Base-by-base conservation (phyloP, 208 protist species). In the Trypanosoma cruzi region DNA sequence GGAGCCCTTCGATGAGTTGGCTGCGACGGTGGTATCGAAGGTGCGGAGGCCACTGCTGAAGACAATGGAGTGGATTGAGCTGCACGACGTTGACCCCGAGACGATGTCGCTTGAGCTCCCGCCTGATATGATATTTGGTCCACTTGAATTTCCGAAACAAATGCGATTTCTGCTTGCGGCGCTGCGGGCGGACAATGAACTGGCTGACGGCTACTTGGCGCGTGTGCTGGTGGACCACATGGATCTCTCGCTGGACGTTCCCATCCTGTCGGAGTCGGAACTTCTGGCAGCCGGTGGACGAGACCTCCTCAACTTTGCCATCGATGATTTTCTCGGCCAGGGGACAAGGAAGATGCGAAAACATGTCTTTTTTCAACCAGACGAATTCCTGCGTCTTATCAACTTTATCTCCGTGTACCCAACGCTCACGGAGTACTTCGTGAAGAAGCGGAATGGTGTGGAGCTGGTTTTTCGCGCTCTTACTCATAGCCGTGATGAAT, bases 11-110 rank as follows among this genome's bases (percentile, higher is more conserved):
- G 92, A 96, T 18, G 92, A 96, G 58, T 85, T 86, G 24, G 86
- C 86, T 2, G 82, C 77, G 22, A 80, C 89, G 26, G 82, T 93
- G 16, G 81, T 89, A 13, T 92, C 85, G 5, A 87, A 81, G 49
- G 88, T 96, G 49, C 86, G 92, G 49, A 82, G 82, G 44, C 89
- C 92, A 26, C 65, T 96, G 58, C 78, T 96, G 4, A 77, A 82
- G 69, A 91, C 83, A 34, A 94, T 92, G 85, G 86, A 94, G 80
- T 95, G 89, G 89, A 86, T 96, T 68, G 92, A 96, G 75, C 49
- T 93, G 58, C 86, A 91, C 68, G 92, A 96, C 64, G 89, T 95
- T 56, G 88, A 94, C 63, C 92, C 88, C 4, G 89, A 96, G 79
- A 84, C 89, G 64, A 90, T 93, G 86, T 81, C 89, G 52, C 76